These are phyloP conservation scores for Xylariaceae sp. DNA, from an alignment of 2,329 filamentous ascomycete species.

Conservation along the genomic window DNA sequence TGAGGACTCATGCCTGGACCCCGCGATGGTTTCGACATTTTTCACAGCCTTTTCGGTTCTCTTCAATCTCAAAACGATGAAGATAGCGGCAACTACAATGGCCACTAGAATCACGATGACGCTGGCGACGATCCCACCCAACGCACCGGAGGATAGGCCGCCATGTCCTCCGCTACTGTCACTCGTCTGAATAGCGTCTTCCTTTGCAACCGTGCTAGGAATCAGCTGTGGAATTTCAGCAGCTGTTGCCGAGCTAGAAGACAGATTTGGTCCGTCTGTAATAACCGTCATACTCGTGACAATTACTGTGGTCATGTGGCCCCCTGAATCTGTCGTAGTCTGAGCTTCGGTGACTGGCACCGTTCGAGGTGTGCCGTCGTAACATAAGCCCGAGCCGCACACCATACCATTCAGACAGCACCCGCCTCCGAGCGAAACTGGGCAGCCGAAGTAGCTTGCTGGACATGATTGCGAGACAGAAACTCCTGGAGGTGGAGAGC, in stretches of 20 bases:
- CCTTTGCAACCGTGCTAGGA: constrained; percentile 52
- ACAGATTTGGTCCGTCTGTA: constrained; percentile 39
- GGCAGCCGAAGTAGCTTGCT: constrained; percentile 53
- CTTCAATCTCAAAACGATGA: constrained; percentile 58
- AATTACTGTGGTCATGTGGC: constrained; percentile 48
- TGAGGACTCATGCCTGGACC: constrained; percentile 44
- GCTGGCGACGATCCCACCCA: constrained; percentile 62
- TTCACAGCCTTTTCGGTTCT: constrained; percentile 50
- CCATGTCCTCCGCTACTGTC: constrained; percentile 31
- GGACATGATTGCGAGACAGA: constrained; percentile 51
- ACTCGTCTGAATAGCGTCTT: constrained; percentile 39
- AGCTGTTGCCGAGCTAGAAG: constrained; percentile 32
- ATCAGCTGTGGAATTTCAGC: constrained; percentile 50
- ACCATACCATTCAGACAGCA: constrained; percentile 58
- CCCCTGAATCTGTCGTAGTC: constrained; percentile 52
- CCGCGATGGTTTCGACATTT: constrained; percentile 42
- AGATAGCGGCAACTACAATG: constrained; percentile 52
- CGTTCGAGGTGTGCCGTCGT: constrained; percentile 53
- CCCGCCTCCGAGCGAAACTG: constrained; percentile 56
- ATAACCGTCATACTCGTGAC: constrained; percentile 47
- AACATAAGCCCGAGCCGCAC: constrained; percentile 56
- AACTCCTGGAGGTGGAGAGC: constrained; percentile 51
- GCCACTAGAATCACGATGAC: constrained; percentile 54
- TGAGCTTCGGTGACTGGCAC: constrained; percentile 50
- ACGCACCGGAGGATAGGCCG: constrained; percentile 47